These are phyloP conservation scores for Trichoderma koningiopsis DNA, from an alignment of 2,329 filamentous ascomycete species.

Conservation along the genomic window DNA sequence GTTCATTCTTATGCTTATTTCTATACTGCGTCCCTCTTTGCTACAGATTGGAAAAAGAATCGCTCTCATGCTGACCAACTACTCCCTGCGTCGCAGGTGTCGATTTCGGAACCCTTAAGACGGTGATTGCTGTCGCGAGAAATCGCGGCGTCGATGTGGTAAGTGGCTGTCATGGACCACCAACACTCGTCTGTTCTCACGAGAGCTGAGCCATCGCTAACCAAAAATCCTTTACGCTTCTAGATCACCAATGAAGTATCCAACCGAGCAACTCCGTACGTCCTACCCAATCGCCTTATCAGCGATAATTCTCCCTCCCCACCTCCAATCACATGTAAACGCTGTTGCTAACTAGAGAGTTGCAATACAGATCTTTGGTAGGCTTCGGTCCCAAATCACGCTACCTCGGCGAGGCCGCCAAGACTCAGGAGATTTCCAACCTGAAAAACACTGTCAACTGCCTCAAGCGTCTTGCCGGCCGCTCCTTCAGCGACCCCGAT, in stretches of 20 bases:
- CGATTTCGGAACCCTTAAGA: slow-evolving; percentile 96
- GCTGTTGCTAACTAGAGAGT: slow-evolving; percentile 22
- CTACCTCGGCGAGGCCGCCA: slow-evolving; percentile 92
- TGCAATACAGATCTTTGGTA: slow-evolving; percentile 72
- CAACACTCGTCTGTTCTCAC: background rate
- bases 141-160: slow-evolving; percentile 99
- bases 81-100: slow-evolving; percentile 59
- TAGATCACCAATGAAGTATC: slow-evolving; percentile 99
- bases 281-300: slow-evolving; percentile 34
- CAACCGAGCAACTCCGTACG: slow-evolving; percentile 96
- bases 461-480: slow-evolving; percentile 90
- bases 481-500: slow-evolving; percentile 86
- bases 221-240: slow-evolving; percentile 25
- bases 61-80: slow-evolving; percentile 27
- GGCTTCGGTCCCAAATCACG: slow-evolving; percentile 92
- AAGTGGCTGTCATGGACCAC: slow-evolving; percentile 50
- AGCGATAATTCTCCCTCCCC: slow-evolving; percentile 1
- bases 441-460: slow-evolving; percentile 97
- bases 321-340: slow-evolving; percentile 25
- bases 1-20: slow-evolving; percentile 23
- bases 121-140: slow-evolving; percentile 93
- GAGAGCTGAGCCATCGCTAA: slow-evolving; percentile 21
- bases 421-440: slow-evolving; percentile 99
- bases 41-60: slow-evolving; percentile 3
- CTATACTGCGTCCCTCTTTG: slow-evolving; percentile 18